Evolutionary conservation across 2,329 filamentous ascomycete genomes (phyloP), one percentile per base, ranked within the genome.

Genomic region (Penicillium frequentans): DNA sequence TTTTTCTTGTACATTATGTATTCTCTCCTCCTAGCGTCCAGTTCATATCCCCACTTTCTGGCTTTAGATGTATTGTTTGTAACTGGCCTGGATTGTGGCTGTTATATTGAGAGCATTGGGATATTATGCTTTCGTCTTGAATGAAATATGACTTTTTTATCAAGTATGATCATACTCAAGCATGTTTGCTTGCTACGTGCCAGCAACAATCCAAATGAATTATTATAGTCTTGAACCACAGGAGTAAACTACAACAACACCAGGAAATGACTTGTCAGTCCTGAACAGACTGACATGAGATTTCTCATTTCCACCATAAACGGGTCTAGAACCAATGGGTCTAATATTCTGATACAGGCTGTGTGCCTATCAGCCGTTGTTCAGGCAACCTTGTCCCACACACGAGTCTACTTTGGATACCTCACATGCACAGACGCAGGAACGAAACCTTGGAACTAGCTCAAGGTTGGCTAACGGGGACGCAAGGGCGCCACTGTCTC

Each of bases 1-100:
- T 24, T 13, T 26, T 26, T 10, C 6, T 54, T 64, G 55, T 64
- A 59, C 49, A 62, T 59, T 53, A 52, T 39, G 14, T 37, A 29
- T 56, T 27, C 10, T 19, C 29, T 13, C 35, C 29, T 39, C 50
- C 48, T 50, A 33, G 35, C 35, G 35, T 56, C 49, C 6, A n/a
- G 35, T 50, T 21, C 37, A 58, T 42, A 50, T 39, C 49, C 45
- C 29, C 42, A 39, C 10, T 10, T 39, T 11, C 16, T 16, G 14
- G 14, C 13, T 19, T 3, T 19, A 19, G 3, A 39, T 39, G 5
- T 8, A 26, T 8, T 26, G 5, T 26, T 26, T 26, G 26, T 39
- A 10, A 19, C 3, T 10, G 7, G 35, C n/a, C n/a, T 10, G 9
- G n/a, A 8, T 7, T 10, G n/a, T 39, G n/a, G n/a, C n/a, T 19